phyloP scores from a whole-genome alignment of 1,284 basidiomycete species.

The Kalmanozyma brasiliensis region DNA sequence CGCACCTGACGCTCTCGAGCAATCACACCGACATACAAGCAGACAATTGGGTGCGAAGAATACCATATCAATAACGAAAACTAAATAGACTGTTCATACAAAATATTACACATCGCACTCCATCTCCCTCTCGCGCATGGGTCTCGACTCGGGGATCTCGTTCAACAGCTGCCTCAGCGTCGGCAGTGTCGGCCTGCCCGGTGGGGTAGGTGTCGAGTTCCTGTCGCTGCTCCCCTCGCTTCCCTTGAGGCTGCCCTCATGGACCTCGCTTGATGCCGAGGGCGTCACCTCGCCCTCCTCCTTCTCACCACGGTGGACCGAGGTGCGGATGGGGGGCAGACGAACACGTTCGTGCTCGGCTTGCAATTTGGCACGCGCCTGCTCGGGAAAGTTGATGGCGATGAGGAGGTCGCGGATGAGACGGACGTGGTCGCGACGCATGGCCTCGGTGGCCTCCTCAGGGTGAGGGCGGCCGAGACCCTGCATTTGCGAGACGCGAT shows the following conservation, averaged over 20 bases:
- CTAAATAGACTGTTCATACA: neutral
- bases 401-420: conserved; percentile 54
- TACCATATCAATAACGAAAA: no score
- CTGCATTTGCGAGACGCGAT: conserved; percentile 40
- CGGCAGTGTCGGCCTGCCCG: conserved; percentile 45
- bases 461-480: conserved; percentile 35
- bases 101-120: conserved; percentile 29
- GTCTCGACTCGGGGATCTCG: conserved; percentile 29
- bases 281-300: conserved; percentile 45
- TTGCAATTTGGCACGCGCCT: conserved; percentile 22
- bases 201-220: conserved; percentile 35
- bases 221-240: conserved; percentile 26
- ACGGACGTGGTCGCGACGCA: conserved; percentile 45
- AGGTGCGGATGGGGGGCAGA: conserved; percentile 37
- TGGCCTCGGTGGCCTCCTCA: conserved; percentile 14
- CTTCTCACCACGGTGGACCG: neutral
- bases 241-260: neutral
- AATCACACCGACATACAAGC: no score
- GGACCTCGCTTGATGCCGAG: neutral
- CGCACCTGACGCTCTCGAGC: no score
- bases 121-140: conserved; percentile 38
- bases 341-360: conserved; percentile 17
- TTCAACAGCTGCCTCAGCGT: conserved; percentile 50
- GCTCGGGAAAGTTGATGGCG: conserved; percentile 58
- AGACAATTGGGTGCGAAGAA: no score